Evolutionary conservation across 169 alveolate genomes (phyloP), one percentile per base, ranked within the genome.

Genomic region (Ichthyophthirius multifiliis): DNA sequence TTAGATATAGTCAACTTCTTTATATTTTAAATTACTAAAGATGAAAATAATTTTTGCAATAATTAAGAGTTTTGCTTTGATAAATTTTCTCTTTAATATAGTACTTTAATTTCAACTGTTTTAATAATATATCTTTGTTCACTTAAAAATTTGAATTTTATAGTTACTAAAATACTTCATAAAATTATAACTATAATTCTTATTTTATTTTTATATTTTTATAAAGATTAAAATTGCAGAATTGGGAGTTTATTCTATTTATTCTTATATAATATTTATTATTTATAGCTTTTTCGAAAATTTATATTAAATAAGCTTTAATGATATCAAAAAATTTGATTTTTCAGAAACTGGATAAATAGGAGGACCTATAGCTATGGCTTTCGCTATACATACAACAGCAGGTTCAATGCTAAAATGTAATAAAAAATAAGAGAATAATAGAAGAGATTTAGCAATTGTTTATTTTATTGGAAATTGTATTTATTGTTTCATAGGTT

Each of bases 141-240:
- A 5, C 23, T 67, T 0, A 35, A 44, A 16, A 37, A 67, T 31
- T 67, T 67, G 20, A 67, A 37, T 35, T 34, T 67, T 4, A 10
- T 67, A 0, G 77, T 67, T n/a, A n/a, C n/a, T n/a, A n/a, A n/a
- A n/a, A n/a, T n/a, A n/a, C n/a, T n/a, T n/a, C n/a, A n/a, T n/a
- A n/a, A n/a, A n/a, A n/a, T n/a, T n/a, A n/a, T n/a, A n/a, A n/a
- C n/a, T n/a, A n/a, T n/a, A n/a, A n/a, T n/a, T n/a, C n/a, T n/a
- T n/a, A n/a, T n/a, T n/a, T n/a, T n/a, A n/a, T n/a, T n/a, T n/a
- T n/a, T n/a, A n/a, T n/a, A n/a, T n/a, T n/a, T n/a, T n/a, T n/a
- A n/a, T n/a, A n/a, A n/a, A n/a, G n/a, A n/a, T n/a, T 9, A 67
- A 67, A 41, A 12, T 67, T 16, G 77, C 77, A n/a, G 62, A 67